Percentiles rank a stretch among this genome's conserved stretches.
phyloP scores from a whole-genome alignment of 257 asterid genomes.

The Solanum microdontum region DNA sequence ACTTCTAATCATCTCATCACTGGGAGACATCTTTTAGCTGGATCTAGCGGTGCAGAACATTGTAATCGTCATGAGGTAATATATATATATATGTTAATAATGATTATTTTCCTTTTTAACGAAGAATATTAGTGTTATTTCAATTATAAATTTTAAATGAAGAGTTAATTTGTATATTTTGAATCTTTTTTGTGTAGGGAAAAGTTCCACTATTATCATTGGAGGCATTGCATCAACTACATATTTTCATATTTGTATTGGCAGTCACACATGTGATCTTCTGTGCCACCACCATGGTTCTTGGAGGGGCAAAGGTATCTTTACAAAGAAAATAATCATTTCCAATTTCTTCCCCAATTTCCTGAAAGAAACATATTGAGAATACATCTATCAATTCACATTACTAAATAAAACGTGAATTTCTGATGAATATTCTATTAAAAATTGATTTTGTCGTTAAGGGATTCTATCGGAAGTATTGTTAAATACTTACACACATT shows the following conservation, averaged over 20 bases:
- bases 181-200: slow-evolving; percentile 30
- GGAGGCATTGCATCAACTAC: slow-evolving; percentile 85
- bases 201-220: slow-evolving; percentile 45
- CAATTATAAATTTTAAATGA: neutral
- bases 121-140: neutral
- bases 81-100: neutral
- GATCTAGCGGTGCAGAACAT: neutral
- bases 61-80: slow-evolving; percentile 35
- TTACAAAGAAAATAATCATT: neutral
- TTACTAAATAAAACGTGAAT: neutral
- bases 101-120: neutral
- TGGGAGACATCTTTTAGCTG: slow-evolving; percentile 38
- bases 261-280: slow-evolving; percentile 70
- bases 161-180: neutral
- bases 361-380: neutral
- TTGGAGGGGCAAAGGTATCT: slow-evolving; percentile 59
- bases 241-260: slow-evolving; percentile 76
- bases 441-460: neutral
- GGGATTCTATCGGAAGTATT: neutral
- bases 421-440: neutral
- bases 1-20: neutral
- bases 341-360: neutral
- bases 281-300: slow-evolving; percentile 66
- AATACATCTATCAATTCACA: neutral
- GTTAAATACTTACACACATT: neutral